Conservation (phyloP, 2,329 filamentous ascomycete genomes). For the Microdochium trichocladiopsis region DNA sequence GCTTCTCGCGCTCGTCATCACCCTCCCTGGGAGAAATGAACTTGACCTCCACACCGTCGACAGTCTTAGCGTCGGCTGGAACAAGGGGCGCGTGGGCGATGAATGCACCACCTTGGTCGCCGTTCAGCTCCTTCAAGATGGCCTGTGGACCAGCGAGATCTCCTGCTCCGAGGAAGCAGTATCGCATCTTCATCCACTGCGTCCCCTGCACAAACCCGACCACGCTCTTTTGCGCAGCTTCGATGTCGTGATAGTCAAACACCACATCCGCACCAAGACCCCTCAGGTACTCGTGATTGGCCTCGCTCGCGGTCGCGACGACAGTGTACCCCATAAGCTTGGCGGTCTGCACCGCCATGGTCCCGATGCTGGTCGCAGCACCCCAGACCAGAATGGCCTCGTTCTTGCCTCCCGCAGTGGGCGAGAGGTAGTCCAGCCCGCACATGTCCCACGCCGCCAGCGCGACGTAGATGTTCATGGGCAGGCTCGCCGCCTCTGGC, state of each 20-base stretch:
- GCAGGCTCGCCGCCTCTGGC: constrained; percentile 3
- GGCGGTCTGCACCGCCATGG: constrained; percentile 6
- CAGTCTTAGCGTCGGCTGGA: not conserved
- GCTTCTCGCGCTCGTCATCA: not conserved
- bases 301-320: constrained; percentile 2
- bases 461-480: not conserved
- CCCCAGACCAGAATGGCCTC: constrained; percentile 7
- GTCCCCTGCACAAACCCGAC: not conserved
- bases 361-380: constrained; percentile 5
- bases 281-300: constrained; percentile 28
- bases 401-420: not conserved
- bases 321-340: not conserved
- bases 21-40: not conserved
- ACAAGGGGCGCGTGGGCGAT: not conserved
- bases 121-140: not conserved
- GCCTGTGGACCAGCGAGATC: not conserved
- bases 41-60: not conserved
- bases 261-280: constrained; percentile 36
- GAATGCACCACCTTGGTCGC: not conserved
- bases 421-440: not conserved
- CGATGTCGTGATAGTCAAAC: constrained; percentile 37
- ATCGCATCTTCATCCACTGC: not conserved
- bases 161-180: not conserved
- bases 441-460: not conserved
- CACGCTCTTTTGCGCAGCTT: not conserved